Base-by-base conservation (phyloP, 371 early-diverging fungal species). In the Basidiobolus meristosporus region DNA sequence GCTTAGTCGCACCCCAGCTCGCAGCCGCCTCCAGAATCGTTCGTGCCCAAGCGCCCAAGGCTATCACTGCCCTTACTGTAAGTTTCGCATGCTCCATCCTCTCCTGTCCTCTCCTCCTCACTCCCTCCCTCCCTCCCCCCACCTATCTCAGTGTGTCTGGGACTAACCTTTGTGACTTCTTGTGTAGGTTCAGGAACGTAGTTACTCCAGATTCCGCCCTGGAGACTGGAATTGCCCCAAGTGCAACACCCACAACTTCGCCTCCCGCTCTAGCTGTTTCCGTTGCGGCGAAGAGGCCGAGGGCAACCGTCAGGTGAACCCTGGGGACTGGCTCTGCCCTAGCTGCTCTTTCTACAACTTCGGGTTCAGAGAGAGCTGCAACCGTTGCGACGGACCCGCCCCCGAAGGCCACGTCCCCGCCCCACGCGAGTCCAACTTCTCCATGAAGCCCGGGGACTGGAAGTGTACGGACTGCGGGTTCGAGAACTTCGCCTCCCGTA, bases 381-480 rank as follows among this genome's bases (percentile, higher is more conserved):
- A 52, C 1, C 54, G 53, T 38, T 60, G 60, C 29, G 42, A 34
- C 10, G 30, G 48, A 22, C 40, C 28, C 17, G 46, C 51, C 11
- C 53, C 51, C 2, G 56, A 50, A 23, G 53, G 42, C 17, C 33
- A 14, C 16, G 48, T 40, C 43, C 60, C 56, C 1, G 38, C n/a
- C n/a, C n/a, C n/a, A n/a, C n/a, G n/a, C n/a, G n/a, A n/a, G n/a
- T n/a, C n/a, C n/a, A n/a, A n/a, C n/a, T n/a, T n/a, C n/a, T n/a
- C n/a, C n/a, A n/a, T n/a, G n/a, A n/a, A n/a, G 11, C 74, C 77
- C 7, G 81, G 81, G 1, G 84, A 81, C 43, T 84, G 84, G 84
- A 57, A 71, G 16, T 84, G 84, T 47, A 57, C 65, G 41, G 60
- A 62, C 31, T 84, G 85, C 48, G 60, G 61, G 19, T 74, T 73